Evolutionary conservation across 768 basidiomycete species (phyloP), one percentile per base, ranked within the genome.

Genomic region (Boletus rubescentipes): DNA sequence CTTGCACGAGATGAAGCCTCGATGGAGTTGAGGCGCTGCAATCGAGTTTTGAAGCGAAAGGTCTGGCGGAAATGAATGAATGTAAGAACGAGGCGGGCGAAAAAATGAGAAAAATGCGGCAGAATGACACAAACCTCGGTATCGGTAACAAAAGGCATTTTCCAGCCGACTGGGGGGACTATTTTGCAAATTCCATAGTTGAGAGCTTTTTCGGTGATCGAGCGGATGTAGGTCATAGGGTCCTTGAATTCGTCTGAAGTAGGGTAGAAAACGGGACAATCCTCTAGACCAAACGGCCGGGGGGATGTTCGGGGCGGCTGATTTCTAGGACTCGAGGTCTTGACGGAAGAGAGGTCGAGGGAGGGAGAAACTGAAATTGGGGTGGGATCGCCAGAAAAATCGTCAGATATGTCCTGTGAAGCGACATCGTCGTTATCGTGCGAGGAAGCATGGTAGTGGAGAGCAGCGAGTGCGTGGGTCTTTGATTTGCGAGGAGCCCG

Each of bases 1-100:
- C 95, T 97, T 46, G 97, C 96, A 62, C 97, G 79, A 55, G 94
- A 95, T 34, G 95, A 91, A 15, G 97, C 97, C 75, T 98, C 96
- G 60, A 99, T 93, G 58, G 92, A 94, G 71, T 98, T 98, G 65
- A 99, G 79, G 58, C 91, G 85, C 72, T 97, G 94, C 39, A 98
- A 74, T 46, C 97, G 86, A 47, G 96, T 99, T 73, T 91, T 92
- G 76, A 99, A 99, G 45, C 93, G 89, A 75, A 97, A 98, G 53
- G 79, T 79, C 94, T 65, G 60, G 54, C 66, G 66, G 61, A 62
- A 49, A 59, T 63, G 61, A 66, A 63, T 48, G 54, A 39, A 60
- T 53, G 40, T 59, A 50, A 64, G 62, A 62, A 69, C 51, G 55
- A 41, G 41, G 47, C 29, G 53, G 35, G 4, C 11, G n/a, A 40